Evolutionary conservation across 164 flowering plant species (phyloP).

Genomic region (Nymphaea thermarum): DNA sequence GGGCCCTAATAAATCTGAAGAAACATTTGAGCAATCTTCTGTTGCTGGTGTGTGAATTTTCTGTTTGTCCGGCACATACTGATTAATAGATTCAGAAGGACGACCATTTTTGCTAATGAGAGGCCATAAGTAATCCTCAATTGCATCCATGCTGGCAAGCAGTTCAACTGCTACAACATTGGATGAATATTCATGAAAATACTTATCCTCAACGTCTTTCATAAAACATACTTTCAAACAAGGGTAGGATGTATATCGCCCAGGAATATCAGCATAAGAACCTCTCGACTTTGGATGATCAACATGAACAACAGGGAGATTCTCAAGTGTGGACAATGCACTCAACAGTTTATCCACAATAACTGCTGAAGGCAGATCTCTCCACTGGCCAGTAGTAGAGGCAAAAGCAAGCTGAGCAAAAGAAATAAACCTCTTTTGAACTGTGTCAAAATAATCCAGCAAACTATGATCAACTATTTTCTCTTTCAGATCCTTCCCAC

Average conservation of each 20-base stretch:
- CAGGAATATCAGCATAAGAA: slow-evolving; percentile 62
- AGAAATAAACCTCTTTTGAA: slow-evolving; percentile 47
- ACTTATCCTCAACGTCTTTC: slow-evolving; percentile 48
- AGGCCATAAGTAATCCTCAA: slow-evolving; percentile 60
- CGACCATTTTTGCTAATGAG: slow-evolving; percentile 25
- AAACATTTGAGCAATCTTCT: too few species aligned
- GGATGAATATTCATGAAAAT: slow-evolving; percentile 29
- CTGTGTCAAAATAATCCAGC: slow-evolving; percentile 5
- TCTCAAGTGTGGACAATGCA: slow-evolving; percentile 66
- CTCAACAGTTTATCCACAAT: slow-evolving; percentile 47
- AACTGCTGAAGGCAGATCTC: slow-evolving; percentile 25
- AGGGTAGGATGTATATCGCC: slow-evolving; percentile 31
- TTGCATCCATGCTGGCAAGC: slow-evolving; percentile 44
- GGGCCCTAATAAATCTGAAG: not conserved
- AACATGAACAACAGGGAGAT: slow-evolving; percentile 53
- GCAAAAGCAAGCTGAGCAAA: slow-evolving; percentile 44
- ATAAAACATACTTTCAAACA: slow-evolving; percentile 59
- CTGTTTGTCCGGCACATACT: not conserved
- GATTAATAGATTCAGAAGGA: not conserved
- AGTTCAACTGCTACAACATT: slow-evolving; percentile 61
- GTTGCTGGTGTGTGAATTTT: not conserved
- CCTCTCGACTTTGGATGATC: slow-evolving; percentile 27
- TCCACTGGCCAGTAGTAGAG: slow-evolving; percentile 11
- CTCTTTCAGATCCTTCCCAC: slow-evolving; percentile 31
- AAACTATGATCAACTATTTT: slow-evolving; percentile 6